phyloP scores from a whole-genome alignment of 2,329 filamentous ascomycete species.

The Albifimbria verrucaria region DNA sequence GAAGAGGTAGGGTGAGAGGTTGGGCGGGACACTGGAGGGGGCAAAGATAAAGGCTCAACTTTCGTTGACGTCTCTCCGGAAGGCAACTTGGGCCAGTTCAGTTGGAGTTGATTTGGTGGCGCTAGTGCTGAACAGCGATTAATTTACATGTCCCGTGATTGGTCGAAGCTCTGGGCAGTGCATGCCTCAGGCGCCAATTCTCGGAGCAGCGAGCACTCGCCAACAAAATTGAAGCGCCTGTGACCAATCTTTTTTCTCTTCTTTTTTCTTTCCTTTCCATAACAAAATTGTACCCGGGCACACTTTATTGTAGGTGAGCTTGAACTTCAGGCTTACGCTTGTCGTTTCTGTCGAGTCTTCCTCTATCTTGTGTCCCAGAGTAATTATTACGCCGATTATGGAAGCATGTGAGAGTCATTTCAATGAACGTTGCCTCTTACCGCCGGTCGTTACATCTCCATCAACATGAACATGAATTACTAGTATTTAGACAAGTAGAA shows the following conservation, averaged over 20 bases:
- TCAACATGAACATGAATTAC: conserved; percentile 4
- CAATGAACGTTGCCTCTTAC: conserved; percentile 67
- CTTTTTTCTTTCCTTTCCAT: conserved; percentile 34
- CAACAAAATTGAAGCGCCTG: neutral
- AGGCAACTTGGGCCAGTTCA: conserved; percentile 34
- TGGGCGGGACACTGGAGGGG: conserved; percentile 10
- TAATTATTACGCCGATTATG: conserved; percentile 62
- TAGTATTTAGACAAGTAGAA: neutral
- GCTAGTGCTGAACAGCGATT: conserved; percentile 34
- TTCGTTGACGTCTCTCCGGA: conserved; percentile 34
- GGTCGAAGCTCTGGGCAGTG: conserved; percentile 19
- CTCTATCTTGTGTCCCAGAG: conserved; percentile 73
- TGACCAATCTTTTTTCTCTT: conserved; percentile 14
- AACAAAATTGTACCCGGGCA: conserved; percentile 63
- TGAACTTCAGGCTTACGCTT: conserved; percentile 38
- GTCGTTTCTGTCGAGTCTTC: conserved; percentile 58
- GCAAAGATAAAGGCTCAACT: conserved; percentile 32
- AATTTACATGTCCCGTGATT: conserved; percentile 43
- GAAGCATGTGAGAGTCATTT: conserved; percentile 65
- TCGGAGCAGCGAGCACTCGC: neutral
- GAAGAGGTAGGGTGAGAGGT: conserved; percentile 22
- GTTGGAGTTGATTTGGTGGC: conserved; percentile 34
- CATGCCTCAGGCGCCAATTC: conserved; percentile 35
- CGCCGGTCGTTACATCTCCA: conserved; percentile 65
- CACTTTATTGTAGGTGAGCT: conserved; percentile 72